Evolutionary conservation across 169 alveolate species (phyloP), one percentile per base, ranked within the genome.

Genomic region (Eimeria maxima): DNA sequence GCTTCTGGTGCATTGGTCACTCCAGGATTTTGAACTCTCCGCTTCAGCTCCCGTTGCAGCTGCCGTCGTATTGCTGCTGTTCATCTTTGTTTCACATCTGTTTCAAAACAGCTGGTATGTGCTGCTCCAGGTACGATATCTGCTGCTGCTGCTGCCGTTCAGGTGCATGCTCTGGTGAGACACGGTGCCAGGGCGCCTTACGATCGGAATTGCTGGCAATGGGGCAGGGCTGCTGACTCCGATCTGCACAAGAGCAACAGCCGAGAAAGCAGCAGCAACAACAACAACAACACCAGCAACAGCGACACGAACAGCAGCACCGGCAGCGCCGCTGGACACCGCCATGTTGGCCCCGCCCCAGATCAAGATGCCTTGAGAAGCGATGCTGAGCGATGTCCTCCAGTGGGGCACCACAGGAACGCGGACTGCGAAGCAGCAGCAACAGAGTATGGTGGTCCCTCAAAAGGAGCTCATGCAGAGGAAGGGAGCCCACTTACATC

Each of bases 131-230:
- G 22, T 27, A 14, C 27, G 18, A 57, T 27, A 55, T 16, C 76
- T 55, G 91, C 74, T 83, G 76, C 91, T 55, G 33, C 67, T 78
- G 88, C 67, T 78, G 88, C 44, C 69, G n/a, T 83, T 74, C 91
- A 83, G 91, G 91, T 83, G n/a, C 91, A 83, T 55, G 91, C 91
- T 4, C 76, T 83, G 57, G 91, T 83, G 91, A 76, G 91, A 55
- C 91, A 83, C 74, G 91, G 91, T 29, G 91, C 91, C 7, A 47
- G 91, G 60, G 91, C 91, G 33, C 91, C 91, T 38, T 83, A 83
- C 16, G 91, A 83, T 53, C 60, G 91, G 14, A 47, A 83, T 76
- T 83, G 91, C 24, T 83, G 91, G 91, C 50, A 29, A 7, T 83
- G 91, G 91, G 91, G 74, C 22, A 76, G 14, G 4, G 74, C 76